A percentile compares a stretch with the other conserved stretches of the same genome.
These are phyloP conservation scores for Psophocarpus tetragonolobus DNA, from an alignment of 306 rosid genomes.

Conservation along the genomic window DNA sequence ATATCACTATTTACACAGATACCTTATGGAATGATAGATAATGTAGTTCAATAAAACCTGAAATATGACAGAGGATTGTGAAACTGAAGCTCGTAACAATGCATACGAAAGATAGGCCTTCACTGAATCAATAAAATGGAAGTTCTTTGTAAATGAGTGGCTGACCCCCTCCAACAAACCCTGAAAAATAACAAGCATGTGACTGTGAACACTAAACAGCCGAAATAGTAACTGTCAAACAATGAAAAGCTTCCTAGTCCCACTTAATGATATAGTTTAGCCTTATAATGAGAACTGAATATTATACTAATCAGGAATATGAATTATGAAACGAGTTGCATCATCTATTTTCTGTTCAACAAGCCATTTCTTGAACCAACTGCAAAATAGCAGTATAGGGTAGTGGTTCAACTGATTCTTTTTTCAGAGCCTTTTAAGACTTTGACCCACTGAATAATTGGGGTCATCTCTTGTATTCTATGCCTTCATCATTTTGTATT, in stretches of 20 bases:
- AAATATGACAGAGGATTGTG: constrained; percentile 91
- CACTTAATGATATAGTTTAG: not conserved
- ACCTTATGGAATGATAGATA: constrained; percentile 22
- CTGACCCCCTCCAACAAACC: constrained; percentile 98
- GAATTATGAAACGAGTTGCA: not conserved
- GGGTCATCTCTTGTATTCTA: constrained; percentile 3
- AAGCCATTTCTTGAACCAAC: not conserved
- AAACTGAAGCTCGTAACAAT: constrained; percentile 90
- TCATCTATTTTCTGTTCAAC: not conserved
- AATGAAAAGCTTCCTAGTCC: constrained; percentile 13
- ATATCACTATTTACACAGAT: constrained; percentile 33
- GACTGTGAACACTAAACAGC: constrained; percentile 25
- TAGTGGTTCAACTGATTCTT: not conserved
- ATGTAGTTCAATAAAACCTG: constrained; percentile 60
- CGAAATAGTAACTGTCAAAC: constrained; percentile 13
- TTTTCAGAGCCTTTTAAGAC: not conserved
- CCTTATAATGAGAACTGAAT: constrained; percentile 6
- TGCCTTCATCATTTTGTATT: not conserved
- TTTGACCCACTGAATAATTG: not conserved
- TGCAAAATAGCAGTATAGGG: not conserved
- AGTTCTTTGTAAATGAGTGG: constrained; percentile 88
- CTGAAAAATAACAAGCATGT: constrained; percentile 50
- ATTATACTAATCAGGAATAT: constrained; percentile 11
- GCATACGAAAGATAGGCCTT: constrained; percentile 99
- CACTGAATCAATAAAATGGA: constrained; percentile 99